phyloP scores from a whole-genome alignment of 1,284 basidiomycete genomes.

The Ustilago curta region DNA sequence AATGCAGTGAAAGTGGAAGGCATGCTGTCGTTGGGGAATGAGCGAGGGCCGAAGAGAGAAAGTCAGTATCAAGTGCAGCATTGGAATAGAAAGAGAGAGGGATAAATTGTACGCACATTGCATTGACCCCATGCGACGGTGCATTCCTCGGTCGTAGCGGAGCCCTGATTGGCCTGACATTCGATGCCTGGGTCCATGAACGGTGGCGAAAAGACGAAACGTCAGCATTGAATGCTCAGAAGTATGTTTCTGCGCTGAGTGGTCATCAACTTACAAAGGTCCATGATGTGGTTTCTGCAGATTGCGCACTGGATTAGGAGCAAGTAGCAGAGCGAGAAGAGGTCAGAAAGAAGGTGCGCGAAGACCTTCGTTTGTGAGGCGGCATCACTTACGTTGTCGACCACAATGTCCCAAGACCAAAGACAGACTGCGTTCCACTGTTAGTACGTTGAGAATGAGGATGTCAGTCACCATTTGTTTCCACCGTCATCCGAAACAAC shows the following conservation, averaged over 20 bases:
- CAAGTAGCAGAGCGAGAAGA: neutral
- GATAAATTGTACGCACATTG: constrained; percentile 77
- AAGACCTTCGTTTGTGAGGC: neutral
- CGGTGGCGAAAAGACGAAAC: neutral
- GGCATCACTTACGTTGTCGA: constrained; percentile 64
- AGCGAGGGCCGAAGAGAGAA: neutral
- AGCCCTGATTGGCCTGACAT: constrained; percentile 98
- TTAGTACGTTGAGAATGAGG: too few relatives aligned
- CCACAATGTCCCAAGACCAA: constrained; percentile 69
- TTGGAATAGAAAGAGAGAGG: neutral
- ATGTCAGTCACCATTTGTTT: constrained; percentile 2
- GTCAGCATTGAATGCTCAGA: too few relatives aligned
- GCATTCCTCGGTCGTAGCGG: constrained; percentile 94
- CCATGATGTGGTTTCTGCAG: constrained; percentile 70
- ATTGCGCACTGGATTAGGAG: constrained; percentile 63
- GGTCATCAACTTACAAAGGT: constrained; percentile 59
- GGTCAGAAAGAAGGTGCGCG: too few relatives aligned
- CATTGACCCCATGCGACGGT: constrained; percentile 99
- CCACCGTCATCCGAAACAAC: neutral
- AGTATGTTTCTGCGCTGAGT: too few relatives aligned
- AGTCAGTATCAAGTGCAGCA: neutral
- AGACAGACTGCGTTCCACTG: constrained; percentile 69
- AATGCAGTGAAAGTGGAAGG: constrained; percentile 99
- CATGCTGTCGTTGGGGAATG: constrained; percentile 78
- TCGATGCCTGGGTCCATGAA: constrained; percentile 83